Conservation (phyloP, 352 stramenopile species). For the Pythium dissimile region DNA sequence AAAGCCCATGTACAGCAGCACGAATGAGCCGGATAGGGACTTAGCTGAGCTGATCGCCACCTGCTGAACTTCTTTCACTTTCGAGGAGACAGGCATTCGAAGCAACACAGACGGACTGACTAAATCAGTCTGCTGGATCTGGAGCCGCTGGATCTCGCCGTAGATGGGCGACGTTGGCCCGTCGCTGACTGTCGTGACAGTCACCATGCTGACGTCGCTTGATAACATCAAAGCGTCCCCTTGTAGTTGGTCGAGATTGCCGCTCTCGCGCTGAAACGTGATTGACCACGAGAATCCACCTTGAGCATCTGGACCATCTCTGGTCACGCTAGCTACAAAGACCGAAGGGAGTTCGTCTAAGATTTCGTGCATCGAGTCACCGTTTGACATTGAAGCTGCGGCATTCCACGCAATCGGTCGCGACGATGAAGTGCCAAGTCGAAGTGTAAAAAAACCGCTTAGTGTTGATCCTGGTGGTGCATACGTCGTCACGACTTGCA, state of each 20-base stretch:
- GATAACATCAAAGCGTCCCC: constrained; percentile 19
- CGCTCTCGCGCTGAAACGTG: constrained; percentile 31
- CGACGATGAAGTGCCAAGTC: constrained; percentile 3
- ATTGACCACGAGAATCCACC: constrained; percentile 36
- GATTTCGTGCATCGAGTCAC: constrained; percentile 27
- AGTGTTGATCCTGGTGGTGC: constrained; percentile 6
- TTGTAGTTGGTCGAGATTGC: constrained; percentile 27
- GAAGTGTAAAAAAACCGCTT: constrained; percentile 28
- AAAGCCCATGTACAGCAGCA: constrained; percentile 24
- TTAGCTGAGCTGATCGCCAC: constrained; percentile 21
- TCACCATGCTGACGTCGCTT: constrained; percentile 20
- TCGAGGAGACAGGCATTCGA: constrained; percentile 10
- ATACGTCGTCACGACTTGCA: constrained; percentile 27
- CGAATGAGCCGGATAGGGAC: constrained; percentile 24
- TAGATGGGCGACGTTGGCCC: constrained; percentile 16
- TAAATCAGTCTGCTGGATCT: constrained; percentile 15
- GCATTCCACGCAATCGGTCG: constrained; percentile 32
- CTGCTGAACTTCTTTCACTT: constrained; percentile 28
- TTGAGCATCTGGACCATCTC: constrained; percentile 30
- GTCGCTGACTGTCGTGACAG: constrained; percentile 23
- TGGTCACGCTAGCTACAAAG: constrained; percentile 20
- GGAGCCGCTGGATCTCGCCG: constrained; percentile 18
- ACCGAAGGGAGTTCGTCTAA: constrained; percentile 24
- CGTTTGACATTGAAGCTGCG: constrained; percentile 10
- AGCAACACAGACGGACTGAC: constrained; percentile 15